Evolutionary conservation across 176 grass and related monocot genomes (phyloP), one percentile per base, ranked within the genome.

Genomic region (Oryza meridionalis): DNA sequence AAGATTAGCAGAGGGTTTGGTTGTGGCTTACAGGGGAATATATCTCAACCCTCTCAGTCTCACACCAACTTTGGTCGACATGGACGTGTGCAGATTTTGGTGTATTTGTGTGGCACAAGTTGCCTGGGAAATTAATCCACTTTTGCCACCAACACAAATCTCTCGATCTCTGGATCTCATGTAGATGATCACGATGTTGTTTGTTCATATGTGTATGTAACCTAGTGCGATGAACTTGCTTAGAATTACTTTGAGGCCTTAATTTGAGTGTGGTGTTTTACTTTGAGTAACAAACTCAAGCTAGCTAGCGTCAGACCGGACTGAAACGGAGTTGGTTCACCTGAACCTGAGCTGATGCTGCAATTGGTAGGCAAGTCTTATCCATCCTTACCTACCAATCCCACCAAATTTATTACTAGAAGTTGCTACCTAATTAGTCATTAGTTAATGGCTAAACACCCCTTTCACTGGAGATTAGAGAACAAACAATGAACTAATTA

Each of bases 331-430:
- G 84, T 83, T 74, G 77, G 85, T 85, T 88, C 82, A 88, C 50
- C 75, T 55, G 75, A 88, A 78, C 35, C 64, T 1, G 46, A 75
- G 32, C 16, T 37, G 73, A 69, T 50, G 46, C 66, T 21, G 58
- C 58, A 13, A 24, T 62, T 32, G 72, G 31, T 21, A n/a, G 47
- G 65, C 47, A 21, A 13, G 40, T 75, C 46, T 5, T 35, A 31
- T 22, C 81, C 64, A 75, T 83, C 80, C 78, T 88, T 80, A 93
- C 88, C 91, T 67, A 93, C 85, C 85, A 62, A 72, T 69, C 2
- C 70, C 74, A 87, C 63, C 51, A 11, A 73, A 24, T 76, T 62
- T 19, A 47, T 6, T 75, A 73, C 27, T 49, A 3, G 31, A 1
- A 22, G n/a, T 37, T 43, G 10, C 64, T 33, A 80, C n/a, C 78